Percentiles rank a stretch among this genome's conserved stretches.
Conservation (phyloP, 2,329 filamentous ascomycete species). For the Monosporascus ibericus region DNA sequence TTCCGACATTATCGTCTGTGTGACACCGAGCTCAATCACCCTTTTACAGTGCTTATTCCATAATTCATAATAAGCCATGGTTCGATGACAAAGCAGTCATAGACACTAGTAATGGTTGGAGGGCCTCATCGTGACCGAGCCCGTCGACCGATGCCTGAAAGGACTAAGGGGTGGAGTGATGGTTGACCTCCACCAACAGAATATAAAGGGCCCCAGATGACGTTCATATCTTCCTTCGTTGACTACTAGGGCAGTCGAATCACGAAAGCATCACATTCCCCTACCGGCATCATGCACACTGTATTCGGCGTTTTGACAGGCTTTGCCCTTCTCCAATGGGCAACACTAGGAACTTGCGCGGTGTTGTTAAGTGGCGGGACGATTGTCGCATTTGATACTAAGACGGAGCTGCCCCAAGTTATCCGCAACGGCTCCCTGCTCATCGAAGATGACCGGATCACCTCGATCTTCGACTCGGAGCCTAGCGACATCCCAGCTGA, state of each 20-base stretch:
- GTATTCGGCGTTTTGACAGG: neutral
- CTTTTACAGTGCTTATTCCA: neutral
- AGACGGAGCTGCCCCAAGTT: constrained; percentile 18
- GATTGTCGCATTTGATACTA: constrained; percentile 21
- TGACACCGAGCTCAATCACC: neutral
- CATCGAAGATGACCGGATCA: constrained; percentile 28
- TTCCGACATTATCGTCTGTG: neutral
- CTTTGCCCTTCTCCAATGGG: neutral
- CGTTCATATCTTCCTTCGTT: neutral
- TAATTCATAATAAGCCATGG: neutral
- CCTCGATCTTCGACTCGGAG: constrained; percentile 20
- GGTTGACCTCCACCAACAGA: neutral
- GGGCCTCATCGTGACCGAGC: neutral
- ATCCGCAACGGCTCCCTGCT: constrained; percentile 27
- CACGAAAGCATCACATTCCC: neutral
- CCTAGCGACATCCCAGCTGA: constrained; percentile 18
- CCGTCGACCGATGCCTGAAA: neutral
- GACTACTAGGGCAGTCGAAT: neutral
- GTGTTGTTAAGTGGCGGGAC: constrained; percentile 14
- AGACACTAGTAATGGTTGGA: neutral
- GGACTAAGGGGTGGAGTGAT: neutral
- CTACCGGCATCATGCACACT: neutral
- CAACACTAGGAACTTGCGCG: neutral
- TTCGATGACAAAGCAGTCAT: neutral
- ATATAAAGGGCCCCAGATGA: neutral